Evolutionary conservation across 116 monocot species (phyloP).

Genomic region (Cymodocea nodosa): DNA sequence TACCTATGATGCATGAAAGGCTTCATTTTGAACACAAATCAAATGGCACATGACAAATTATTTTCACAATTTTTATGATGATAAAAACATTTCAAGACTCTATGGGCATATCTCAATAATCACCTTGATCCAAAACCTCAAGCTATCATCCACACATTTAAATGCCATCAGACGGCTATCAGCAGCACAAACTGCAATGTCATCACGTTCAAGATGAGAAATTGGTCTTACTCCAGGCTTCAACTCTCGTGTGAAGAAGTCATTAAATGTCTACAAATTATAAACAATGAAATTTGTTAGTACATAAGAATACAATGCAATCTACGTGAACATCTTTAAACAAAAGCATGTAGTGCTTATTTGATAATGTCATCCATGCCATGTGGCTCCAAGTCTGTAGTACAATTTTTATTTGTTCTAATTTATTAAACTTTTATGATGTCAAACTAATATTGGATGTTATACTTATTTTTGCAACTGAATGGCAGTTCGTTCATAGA

Average conservation of each 20-base stretch:
- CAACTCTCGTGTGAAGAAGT: slow-evolving; percentile 86
- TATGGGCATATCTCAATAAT: neutral
- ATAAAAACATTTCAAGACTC: neutral
- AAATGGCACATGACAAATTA: too few relatives aligned
- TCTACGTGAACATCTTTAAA: neutral
- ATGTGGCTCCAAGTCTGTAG: too few relatives aligned
- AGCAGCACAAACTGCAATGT: slow-evolving; percentile 81
- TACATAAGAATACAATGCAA: neutral
- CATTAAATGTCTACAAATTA: slow-evolving; percentile 79
- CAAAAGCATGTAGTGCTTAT: neutral
- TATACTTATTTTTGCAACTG: too few relatives aligned
- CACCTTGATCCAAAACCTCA: slow-evolving; percentile 96
- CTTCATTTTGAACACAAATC: too few relatives aligned
- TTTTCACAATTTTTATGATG: too few relatives aligned
- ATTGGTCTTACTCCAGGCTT: slow-evolving; percentile 82
- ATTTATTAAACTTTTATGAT: too few relatives aligned
- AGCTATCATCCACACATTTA: slow-evolving; percentile 65
- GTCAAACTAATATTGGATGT: too few relatives aligned
- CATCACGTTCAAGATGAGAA: slow-evolving; percentile 31
- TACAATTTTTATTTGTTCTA: too few relatives aligned
- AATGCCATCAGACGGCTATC: slow-evolving; percentile 94
- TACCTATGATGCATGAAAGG: too few relatives aligned
- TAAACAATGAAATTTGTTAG: slow-evolving; percentile 2
- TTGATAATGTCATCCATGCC: neutral
- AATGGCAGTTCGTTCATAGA: too few relatives aligned